phyloP scores from a whole-genome alignment of 2,329 filamentous ascomycete genomes.

The Pestalotiopsis sp. region DNA sequence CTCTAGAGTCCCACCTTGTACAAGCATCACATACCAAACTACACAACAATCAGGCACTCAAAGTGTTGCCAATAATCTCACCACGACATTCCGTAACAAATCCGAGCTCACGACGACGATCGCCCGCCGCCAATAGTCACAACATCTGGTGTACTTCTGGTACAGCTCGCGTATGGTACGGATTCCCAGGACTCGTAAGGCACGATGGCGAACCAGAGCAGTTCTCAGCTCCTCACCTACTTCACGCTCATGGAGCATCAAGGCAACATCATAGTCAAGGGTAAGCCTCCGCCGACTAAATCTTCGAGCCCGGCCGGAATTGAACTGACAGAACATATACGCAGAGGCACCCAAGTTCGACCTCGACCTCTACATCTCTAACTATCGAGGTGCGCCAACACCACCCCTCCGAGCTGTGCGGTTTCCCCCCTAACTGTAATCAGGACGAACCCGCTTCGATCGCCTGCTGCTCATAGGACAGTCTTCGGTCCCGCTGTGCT shows the following conservation, averaged over 20 bases:
- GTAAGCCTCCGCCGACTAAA: conserved; percentile 29
- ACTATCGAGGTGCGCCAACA: conserved; percentile 73
- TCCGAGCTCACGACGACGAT: too few relatives aligned
- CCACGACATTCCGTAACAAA: too few relatives aligned
- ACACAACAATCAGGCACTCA: too few relatives aligned
- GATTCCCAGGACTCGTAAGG: conserved; percentile 1
- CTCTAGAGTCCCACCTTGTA: too few relatives aligned
- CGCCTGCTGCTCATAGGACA: conserved; percentile 82
- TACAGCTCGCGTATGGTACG: neutral
- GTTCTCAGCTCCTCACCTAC: conserved; percentile 36
- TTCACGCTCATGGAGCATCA: conserved; percentile 49
- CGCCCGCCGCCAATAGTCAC: too few relatives aligned
- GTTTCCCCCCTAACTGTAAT: conserved; percentile 12
- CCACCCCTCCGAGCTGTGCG: conserved; percentile 1
- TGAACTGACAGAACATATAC: neutral
- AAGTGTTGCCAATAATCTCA: too few relatives aligned
- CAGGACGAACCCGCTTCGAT: conserved; percentile 79
- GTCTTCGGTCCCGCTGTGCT: conserved; percentile 72
- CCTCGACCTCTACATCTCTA: conserved; percentile 85
- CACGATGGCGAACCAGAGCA: conserved; percentile 38
- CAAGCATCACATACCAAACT: too few relatives aligned
- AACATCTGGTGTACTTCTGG: neutral
- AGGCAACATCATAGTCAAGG: conserved; percentile 49
- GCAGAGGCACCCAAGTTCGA: conserved; percentile 84
- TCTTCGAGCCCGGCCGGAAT: neutral